These are phyloP conservation scores for Coccinonectria pachysandricola DNA, from an alignment of 2,329 filamentous ascomycete species.

Conservation along the genomic window DNA sequence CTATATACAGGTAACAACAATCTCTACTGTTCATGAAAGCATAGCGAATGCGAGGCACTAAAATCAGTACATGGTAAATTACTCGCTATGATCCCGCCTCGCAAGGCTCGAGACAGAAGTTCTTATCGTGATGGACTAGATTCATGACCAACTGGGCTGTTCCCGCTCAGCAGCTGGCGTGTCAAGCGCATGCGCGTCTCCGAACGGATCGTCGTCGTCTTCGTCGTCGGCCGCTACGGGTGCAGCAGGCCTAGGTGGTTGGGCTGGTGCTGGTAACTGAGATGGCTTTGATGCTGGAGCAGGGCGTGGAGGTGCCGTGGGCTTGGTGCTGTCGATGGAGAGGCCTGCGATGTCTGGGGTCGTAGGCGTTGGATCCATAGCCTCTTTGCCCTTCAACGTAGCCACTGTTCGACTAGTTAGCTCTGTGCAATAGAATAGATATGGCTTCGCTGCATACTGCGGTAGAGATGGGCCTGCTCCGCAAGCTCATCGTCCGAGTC, in stretches of 20 bases:
- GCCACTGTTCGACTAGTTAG: conserved; percentile 34
- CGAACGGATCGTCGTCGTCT: conserved; percentile 78
- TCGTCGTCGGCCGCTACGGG: conserved; percentile 46
- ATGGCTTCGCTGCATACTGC: conserved; percentile 34
- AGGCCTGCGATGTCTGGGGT: conserved; percentile 30
- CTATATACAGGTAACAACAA: no score
- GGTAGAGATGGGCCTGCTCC: conserved; percentile 55
- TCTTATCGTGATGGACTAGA: no score
- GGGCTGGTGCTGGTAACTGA: conserved; percentile 8
- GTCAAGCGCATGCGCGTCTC: conserved; percentile 63
- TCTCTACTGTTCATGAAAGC: no score
- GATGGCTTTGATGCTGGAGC: conserved; percentile 16
- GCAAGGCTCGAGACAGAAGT: no score
- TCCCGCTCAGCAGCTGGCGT: conserved; percentile 21
- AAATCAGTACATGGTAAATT: no score
- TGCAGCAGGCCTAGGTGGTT: conserved; percentile 16
- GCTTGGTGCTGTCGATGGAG: conserved; percentile 30
- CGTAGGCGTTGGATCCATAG: conserved; percentile 27
- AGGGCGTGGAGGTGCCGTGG: conserved; percentile 32
- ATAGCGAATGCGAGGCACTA: no score
- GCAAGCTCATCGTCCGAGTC: conserved; percentile 60
- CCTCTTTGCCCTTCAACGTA: conserved; percentile 39
- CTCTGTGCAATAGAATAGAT: conserved; percentile 7
- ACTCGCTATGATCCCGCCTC: background rate
- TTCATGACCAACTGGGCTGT: conserved; percentile 21